These are phyloP conservation scores for Kwoniella sp. DNA, from an alignment of 768 basidiomycete species.

Conservation along the genomic window DNA sequence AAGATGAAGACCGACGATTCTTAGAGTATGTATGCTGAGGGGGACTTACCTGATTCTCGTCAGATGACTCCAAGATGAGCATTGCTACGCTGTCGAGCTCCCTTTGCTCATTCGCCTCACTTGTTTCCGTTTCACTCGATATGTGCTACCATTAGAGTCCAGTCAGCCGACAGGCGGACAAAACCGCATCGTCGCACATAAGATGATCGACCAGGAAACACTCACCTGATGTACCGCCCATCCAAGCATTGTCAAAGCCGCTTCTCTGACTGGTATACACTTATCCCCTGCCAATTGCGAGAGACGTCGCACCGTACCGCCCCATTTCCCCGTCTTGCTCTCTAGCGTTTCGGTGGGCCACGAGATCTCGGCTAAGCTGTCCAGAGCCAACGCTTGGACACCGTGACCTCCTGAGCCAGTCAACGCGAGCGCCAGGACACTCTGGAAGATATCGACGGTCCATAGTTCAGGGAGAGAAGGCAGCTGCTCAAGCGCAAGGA, in stretches of 20 bases:
- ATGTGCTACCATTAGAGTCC: neutral
- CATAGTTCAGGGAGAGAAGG: neutral
- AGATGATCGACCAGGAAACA: neutral
- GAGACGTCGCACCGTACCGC: neutral
- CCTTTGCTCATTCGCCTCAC: neutral
- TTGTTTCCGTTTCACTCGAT: neutral
- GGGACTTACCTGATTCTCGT: conserved; percentile 27
- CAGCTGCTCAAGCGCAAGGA: conserved; percentile 17
- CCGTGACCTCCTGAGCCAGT: conserved; percentile 11
- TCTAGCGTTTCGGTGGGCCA: conserved; percentile 2
- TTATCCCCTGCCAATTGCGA: neutral
- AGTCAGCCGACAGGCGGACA: no score
- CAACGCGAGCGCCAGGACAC: conserved; percentile 21
- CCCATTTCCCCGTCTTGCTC: neutral
- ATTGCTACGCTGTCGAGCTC: neutral
- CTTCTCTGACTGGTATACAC: conserved; percentile 41
- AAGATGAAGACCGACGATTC: no score
- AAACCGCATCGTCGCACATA: no score
- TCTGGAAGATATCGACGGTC: conserved; percentile 13
- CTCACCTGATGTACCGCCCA: conserved; percentile 24
- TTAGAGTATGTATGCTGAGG: no score
- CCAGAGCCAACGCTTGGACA: conserved; percentile 24
- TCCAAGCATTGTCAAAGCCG: conserved; percentile 32
- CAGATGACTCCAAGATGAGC: conserved; percentile 5
- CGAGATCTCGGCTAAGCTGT: conserved; percentile 14